These are phyloP conservation scores for Butyriboletus loyo DNA, from an alignment of 768 basidiomycete genomes.

Conservation along the genomic window DNA sequence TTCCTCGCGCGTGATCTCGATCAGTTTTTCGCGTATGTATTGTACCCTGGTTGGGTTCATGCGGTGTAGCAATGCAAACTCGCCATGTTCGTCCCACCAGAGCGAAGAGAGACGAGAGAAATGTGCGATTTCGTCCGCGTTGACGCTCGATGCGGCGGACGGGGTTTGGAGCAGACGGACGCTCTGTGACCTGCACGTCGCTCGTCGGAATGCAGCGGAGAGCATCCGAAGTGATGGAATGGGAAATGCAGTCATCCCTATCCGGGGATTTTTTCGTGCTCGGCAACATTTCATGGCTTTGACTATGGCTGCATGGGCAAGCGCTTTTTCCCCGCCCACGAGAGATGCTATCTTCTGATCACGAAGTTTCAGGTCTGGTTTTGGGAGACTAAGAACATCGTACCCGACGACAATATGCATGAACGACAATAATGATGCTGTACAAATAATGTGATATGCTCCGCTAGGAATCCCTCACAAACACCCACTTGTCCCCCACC, in stretches of 20 bases:
- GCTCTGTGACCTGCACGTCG: conserved; percentile 5
- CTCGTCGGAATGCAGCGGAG: conserved; percentile 16
- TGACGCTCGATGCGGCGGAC: conserved; percentile 41
- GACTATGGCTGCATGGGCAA: too few species aligned
- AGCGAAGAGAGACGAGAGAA: conserved; percentile 86
- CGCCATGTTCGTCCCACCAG: conserved; percentile 96
- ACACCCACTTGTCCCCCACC: conserved; percentile 71
- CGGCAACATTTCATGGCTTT: too few species aligned
- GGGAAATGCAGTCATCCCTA: not conserved
- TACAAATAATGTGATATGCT: conserved; percentile 25
- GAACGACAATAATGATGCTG: conserved; percentile 8
- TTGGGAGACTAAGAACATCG: too few species aligned
- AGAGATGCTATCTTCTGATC: too few species aligned
- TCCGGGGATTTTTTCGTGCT: too few species aligned
- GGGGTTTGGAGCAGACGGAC: conserved; percentile 22
- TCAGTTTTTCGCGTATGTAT: conserved; percentile 76
- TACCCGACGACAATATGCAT: not conserved
- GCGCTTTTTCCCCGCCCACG: too few species aligned
- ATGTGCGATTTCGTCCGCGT: conserved; percentile 78
- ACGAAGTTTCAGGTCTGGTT: too few species aligned
- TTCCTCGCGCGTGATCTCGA: conserved; percentile 60
- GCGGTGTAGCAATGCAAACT: conserved; percentile 82
- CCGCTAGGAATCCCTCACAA: conserved; percentile 44
- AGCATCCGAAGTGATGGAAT: conserved; percentile 13
- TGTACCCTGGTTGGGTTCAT: conserved; percentile 92